These are phyloP conservation scores for Helianthus tuberosus DNA, from an alignment of 129 eudicot species.

Conservation along the genomic window DNA sequence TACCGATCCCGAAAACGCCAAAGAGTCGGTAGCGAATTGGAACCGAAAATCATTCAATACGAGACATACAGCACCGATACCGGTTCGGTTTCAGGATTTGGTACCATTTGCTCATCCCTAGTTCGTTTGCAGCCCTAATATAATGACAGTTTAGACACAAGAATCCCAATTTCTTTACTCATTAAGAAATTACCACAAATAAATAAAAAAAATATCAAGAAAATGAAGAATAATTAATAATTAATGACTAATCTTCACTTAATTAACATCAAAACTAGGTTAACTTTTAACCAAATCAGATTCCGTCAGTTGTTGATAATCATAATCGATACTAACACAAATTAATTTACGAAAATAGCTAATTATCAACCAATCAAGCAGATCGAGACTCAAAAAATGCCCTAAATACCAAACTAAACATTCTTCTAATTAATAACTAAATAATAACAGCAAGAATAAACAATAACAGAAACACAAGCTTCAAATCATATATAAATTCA, in stretches of 20 bases:
- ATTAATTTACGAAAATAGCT: slow-evolving; percentile 1
- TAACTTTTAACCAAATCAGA: background rate
- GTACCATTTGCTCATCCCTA: no score
- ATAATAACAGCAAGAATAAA: background rate
- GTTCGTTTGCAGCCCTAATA: background rate
- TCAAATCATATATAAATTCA: slow-evolving; percentile 10
- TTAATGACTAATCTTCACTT: slow-evolving; percentile 6
- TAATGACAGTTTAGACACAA: slow-evolving; percentile 5
- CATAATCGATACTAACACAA: no score
- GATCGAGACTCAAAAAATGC: slow-evolving; percentile 1
- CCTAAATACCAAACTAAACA: slow-evolving; percentile 20
- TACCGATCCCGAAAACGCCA: no score
- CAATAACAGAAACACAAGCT: background rate
- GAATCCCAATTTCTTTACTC: background rate
- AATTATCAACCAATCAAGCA: background rate
- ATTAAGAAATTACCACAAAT: background rate
- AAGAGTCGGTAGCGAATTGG: no score
- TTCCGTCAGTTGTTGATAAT: no score
- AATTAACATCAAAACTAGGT: slow-evolving; percentile 19
- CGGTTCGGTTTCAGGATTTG: no score
- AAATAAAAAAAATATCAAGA: background rate
- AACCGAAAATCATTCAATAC: no score
- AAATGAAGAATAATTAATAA: background rate
- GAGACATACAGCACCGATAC: no score
- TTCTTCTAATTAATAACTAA: background rate